Conservation (phyloP, 805 yeast species). For the Wickerhamiella parazyma region DNA sequence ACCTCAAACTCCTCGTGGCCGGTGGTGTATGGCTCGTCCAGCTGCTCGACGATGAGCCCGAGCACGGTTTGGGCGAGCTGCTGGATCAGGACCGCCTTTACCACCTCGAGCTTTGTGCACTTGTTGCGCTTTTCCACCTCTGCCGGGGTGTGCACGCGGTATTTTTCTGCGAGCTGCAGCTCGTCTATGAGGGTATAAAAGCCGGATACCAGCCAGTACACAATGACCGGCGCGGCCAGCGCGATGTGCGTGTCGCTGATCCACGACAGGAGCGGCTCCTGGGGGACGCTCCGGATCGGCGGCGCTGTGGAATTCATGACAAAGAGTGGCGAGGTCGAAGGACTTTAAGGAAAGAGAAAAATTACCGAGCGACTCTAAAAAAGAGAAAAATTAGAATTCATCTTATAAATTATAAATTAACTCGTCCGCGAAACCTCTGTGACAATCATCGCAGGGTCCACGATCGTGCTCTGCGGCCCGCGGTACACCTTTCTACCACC, state of each 20-base stretch:
- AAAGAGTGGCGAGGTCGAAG: neutral
- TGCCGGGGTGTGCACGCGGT: constrained; percentile 84
- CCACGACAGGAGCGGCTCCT: constrained; percentile 36
- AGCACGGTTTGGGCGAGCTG: constrained; percentile 69
- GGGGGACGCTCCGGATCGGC: constrained; percentile 9
- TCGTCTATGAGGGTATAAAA: constrained; percentile 66
- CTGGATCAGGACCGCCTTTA: constrained; percentile 72
- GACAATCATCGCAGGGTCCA: constrained; percentile 15
- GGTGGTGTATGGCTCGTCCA: constrained; percentile 38
- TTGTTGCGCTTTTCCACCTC: constrained; percentile 68
- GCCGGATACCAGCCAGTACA: constrained; percentile 69
- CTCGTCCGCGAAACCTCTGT: neutral
- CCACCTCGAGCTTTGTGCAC: constrained; percentile 54
- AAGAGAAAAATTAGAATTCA: too few species aligned
- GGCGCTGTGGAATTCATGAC: constrained; percentile 8
- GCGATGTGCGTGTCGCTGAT: constrained; percentile 64
- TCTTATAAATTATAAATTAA: neutral
- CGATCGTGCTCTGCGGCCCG: constrained; percentile 19
- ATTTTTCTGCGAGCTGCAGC: constrained; percentile 60
- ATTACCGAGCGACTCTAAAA: too few species aligned
- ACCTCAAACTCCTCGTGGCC: constrained; percentile 38
- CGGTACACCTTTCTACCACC: constrained; percentile 18
- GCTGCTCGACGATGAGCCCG: constrained; percentile 41
- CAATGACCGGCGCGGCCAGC: constrained; percentile 58
- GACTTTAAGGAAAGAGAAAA: too few species aligned